Conservation (phyloP, 495 filamentous ascomycete species). For the Thozetella sp. region DNA sequence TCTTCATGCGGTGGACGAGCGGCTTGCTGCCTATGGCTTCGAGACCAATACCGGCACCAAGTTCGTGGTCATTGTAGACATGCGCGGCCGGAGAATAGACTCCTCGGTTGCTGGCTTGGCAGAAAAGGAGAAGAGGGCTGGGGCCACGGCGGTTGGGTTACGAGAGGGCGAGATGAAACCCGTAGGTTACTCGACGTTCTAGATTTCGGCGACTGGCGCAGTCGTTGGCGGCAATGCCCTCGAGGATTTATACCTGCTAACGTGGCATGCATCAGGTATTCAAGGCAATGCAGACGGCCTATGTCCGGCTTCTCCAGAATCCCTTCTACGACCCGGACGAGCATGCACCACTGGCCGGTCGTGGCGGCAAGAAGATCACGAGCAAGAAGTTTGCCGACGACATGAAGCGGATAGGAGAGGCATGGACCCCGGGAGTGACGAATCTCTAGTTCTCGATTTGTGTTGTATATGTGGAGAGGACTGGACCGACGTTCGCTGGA, state of each 20-base stretch:
- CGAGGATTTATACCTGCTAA: not conserved
- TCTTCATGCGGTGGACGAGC: conserved; percentile 89
- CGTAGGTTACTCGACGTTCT: conserved; percentile 33
- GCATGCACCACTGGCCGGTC: conserved; percentile 56
- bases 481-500: too few species aligned
- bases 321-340: conserved; percentile 94
- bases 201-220: not conserved
- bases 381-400: conserved; percentile 81
- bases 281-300: conserved; percentile 85
- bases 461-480: too few species aligned
- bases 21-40: conserved; percentile 90
- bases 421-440: conserved; percentile 59
- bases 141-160: conserved; percentile 53
- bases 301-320: conserved; percentile 86
- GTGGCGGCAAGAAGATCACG: conserved; percentile 68
- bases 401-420: conserved; percentile 80
- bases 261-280: conserved; percentile 64
- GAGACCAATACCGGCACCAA: conserved; percentile 95
- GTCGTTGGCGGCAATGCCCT: too few species aligned
- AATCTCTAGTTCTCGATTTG: conserved; percentile 32
- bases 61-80: conserved; percentile 85
- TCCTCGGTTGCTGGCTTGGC: conserved; percentile 12
- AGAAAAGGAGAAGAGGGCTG: conserved; percentile 20
- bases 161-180: conserved; percentile 82
- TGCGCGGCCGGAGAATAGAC: conserved; percentile 60